These are phyloP conservation scores for Fraxinus anomala DNA, from an alignment of 257 asterid species.

Conservation along the genomic window DNA sequence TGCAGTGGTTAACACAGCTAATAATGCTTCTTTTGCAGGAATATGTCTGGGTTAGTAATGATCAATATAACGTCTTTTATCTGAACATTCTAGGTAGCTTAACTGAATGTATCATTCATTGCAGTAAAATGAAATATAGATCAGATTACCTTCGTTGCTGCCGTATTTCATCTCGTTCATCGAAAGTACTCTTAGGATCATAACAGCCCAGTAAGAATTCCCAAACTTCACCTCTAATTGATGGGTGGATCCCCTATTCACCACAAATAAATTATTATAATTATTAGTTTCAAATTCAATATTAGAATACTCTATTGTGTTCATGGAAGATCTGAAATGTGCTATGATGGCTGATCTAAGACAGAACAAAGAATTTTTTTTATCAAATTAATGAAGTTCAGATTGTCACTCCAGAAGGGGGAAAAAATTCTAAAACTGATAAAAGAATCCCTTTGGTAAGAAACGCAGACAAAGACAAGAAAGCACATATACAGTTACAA, in stretches of 20 bases:
- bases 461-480: constrained; percentile 19
- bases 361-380: neutral
- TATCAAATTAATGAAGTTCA: constrained; percentile 7
- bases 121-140: constrained; percentile 9
- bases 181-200: constrained; percentile 83
- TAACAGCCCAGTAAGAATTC: constrained; percentile 92
- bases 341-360: constrained; percentile 6
- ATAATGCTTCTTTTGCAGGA: constrained; percentile 13
- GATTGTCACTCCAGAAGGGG: neutral
- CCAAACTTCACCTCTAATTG: constrained; percentile 99
- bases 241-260: constrained; percentile 90
- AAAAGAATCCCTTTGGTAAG: constrained; percentile 8
- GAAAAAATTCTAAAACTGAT: neutral
- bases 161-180: constrained; percentile 76
- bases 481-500: constrained; percentile 8
- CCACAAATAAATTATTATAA: constrained; percentile 22
- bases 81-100: constrained; percentile 17
- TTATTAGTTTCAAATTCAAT: constrained; percentile 27
- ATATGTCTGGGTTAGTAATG: neutral
- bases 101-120: neutral
- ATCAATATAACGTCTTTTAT: neutral
- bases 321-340: constrained; percentile 13
- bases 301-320: constrained; percentile 4
- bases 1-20: neutral
- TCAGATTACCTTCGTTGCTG: constrained; percentile 65